Base-by-base conservation (phyloP, 768 basidiomycete genomes). In the Epithele typhae region DNA sequence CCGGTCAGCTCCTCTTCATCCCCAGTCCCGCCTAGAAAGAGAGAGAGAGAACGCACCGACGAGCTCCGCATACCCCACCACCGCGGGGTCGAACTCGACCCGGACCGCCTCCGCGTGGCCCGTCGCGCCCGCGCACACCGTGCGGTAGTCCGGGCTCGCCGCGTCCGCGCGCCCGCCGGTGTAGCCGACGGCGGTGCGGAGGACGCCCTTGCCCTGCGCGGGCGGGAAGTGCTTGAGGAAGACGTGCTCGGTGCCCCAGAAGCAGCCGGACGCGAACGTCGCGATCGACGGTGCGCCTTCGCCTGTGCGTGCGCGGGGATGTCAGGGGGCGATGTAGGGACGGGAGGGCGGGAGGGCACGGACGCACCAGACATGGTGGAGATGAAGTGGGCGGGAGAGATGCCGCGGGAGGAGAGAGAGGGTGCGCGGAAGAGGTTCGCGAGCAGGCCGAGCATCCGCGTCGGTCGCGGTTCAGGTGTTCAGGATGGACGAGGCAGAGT, bases 171-270 rank as follows among this genome's bases (percentile, higher is more conserved):
- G 76, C 15, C 87, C 88, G 3, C 88, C 89, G 0, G 84, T 91
- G 64, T 87, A 92, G 23, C 90, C 90, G 4, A 92, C 90, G 14
- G 76, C 61, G 1, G 84, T 87, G 58, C 78, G 79, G 37, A 89
- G 55, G 41, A 91, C 84, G 10, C 88, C 87, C 65, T 84, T 88
- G 60, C 79, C 76, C 62, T 85, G 66, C 4, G 76, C 60, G 19
- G 82, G 81, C 0, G 84, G 84, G 67, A 79, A 89, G 54, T 88
- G 75, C 66, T 88, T 87, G 44, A 87, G 59, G 63, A 89, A 91
- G 61, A 90, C 87, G 58, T 91, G 87, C 55, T 92, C 85, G 17
- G 84, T 82, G 15, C 88, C 89, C 89, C 88, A 90, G 66, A 91
- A 91, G 59, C 88, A 90, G 18, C 88, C 86, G 8, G 74, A 69